Base-by-base conservation (phyloP, 345 rosid genomes). In the Citrus sp. region DNA sequence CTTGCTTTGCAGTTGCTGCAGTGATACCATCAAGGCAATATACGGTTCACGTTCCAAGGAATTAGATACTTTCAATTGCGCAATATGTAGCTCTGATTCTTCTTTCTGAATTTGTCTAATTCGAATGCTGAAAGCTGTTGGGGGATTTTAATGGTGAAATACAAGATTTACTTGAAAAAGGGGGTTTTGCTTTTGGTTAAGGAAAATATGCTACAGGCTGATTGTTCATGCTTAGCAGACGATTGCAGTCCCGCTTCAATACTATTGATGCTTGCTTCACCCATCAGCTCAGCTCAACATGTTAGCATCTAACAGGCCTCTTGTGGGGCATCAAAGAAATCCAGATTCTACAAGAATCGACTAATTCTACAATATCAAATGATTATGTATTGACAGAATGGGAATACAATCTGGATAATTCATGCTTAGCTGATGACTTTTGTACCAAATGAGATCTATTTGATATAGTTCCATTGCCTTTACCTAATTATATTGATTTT, bases 1-100 rank as follows among this genome's bases (percentile, higher is more conserved):
- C 70, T 76, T 85, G 80, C 85, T 67, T 76, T 84, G 80, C 85
- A 87, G 88, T 67, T 86, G 86, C 79, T 90, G 98, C 72, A 81
- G 90, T 54, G 97, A 95, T 74, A 87, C 94, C 49, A 95, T 91
- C 72, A 91, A 87, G 82, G 85, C 89, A 34, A 83, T 89, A 56
- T 91, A 92, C 27, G 98, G 99, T 46, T 4, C 91, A 10, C 78
- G 75, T 56, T 91, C 96, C 0, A 76, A 82, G 85, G 98, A 93
- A 78, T 76, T 89, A 65, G 85, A 90, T 22, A 77, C 76, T 63
- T 93, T 89, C 87, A 90, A 91, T 78, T 79, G 80, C 12, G 78
- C 89, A 1, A 63, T 89, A 55, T 76, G 78, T 64, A 84, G 60
- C 79, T 84, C 90, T 2, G 67, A 46, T 46, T 46, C 73, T 79